Evolutionary conservation across 768 basidiomycete species (phyloP).

Genomic region (Leccinum rimulosum): DNA sequence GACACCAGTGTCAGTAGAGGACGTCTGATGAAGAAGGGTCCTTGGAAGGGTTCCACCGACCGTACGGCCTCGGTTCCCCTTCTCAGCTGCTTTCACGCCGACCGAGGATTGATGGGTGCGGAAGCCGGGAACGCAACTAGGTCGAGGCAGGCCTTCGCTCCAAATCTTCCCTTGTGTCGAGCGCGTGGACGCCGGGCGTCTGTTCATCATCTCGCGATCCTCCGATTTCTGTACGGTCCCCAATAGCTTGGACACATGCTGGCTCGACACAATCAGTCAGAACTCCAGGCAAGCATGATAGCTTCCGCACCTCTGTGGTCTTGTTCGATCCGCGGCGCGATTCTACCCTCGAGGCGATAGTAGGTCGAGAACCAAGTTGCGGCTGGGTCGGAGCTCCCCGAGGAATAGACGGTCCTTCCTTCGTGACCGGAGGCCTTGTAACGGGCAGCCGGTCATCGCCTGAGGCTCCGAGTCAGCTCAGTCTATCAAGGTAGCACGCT

Average conservation of each 20-base stretch:
- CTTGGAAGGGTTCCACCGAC: no score
- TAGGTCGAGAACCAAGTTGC: neutral
- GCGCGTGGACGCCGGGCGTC: neutral
- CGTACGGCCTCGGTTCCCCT: neutral
- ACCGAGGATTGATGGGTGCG: neutral
- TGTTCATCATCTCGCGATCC: no score
- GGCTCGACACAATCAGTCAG: no score
- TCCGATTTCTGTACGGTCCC: no score
- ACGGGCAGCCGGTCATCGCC: neutral
- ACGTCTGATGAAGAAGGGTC: no score
- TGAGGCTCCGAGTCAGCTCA: neutral
- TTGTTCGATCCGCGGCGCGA: neutral
- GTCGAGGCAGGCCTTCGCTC: neutral
- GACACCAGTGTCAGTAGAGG: no score
- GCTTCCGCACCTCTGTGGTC: neutral
- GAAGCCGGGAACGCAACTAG: neutral
- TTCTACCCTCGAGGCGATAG: neutral
- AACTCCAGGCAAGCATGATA: neutral
- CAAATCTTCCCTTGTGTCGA: neutral
- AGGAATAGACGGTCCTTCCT: neutral
- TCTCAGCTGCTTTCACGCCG: neutral
- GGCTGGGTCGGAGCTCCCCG: neutral
- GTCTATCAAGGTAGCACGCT: neutral
- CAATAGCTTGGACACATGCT: no score
- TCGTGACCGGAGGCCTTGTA: no score